Evolutionary conservation across 352 stramenopile species (phyloP).

Genomic region (Pythium vanterpoolii): DNA sequence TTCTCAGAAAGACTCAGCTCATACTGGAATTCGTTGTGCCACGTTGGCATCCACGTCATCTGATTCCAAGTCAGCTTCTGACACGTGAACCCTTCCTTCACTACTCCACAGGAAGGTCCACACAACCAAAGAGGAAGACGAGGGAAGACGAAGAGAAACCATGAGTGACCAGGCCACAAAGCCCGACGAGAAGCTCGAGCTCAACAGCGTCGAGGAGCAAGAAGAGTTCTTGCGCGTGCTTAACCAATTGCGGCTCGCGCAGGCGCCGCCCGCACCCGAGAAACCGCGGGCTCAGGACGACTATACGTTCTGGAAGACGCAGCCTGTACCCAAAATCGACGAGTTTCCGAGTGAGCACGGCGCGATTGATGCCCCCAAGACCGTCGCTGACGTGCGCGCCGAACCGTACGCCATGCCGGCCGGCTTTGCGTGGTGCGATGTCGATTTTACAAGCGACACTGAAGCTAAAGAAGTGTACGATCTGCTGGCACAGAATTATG

Average conservation of each 20-base stretch:
- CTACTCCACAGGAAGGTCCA: background rate
- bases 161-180: constrained; percentile 19
- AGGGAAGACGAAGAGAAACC: background rate
- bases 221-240: constrained; percentile 68
- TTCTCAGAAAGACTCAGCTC: background rate
- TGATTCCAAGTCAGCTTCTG: too few species aligned
- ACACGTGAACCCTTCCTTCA: background rate
- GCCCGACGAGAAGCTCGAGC: constrained; percentile 27
- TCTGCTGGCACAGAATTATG: constrained; percentile 97
- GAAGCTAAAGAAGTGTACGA: constrained; percentile 94
- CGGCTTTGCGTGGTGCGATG: constrained; percentile 92
- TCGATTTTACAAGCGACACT: constrained; percentile 85
- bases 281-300: constrained; percentile 31
- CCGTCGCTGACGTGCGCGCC: constrained; percentile 82
- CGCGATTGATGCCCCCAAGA: constrained; percentile 93
- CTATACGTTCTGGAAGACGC: constrained; percentile 91
- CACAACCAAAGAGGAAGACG: background rate
- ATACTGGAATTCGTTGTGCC: background rate
- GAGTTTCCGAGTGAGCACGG: constrained; percentile 75
- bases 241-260: constrained; percentile 57
- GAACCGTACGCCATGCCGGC: constrained; percentile 95
- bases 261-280: constrained; percentile 21
- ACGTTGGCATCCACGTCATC: background rate
- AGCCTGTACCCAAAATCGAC: constrained; percentile 77
- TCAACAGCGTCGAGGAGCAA: constrained; percentile 53